A percentile compares a stretch with the other conserved stretches of the same genome.
phyloP scores from a whole-genome alignment of 139 green algal genomes.

The Limnomonas spitsbergensis region DNA sequence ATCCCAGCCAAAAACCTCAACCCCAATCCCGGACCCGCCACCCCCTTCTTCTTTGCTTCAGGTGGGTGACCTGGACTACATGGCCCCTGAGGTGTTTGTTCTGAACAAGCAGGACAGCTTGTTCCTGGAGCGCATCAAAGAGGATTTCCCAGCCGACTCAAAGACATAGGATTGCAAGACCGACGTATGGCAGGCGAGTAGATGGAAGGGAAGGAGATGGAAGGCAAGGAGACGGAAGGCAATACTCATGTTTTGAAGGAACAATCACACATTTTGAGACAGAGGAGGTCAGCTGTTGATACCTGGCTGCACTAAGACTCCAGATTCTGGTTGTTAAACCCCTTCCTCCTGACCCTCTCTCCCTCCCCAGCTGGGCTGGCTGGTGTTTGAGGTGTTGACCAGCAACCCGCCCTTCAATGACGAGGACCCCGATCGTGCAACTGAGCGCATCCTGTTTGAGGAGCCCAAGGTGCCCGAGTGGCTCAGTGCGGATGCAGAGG shows the following conservation, averaged over 20 bases:
- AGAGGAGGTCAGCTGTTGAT: not conserved
- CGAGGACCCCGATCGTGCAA: constrained; percentile 29
- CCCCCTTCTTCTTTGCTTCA: not conserved
- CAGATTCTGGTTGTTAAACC: no score
- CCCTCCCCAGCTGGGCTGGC: constrained; percentile 30
- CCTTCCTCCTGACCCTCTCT: not conserved
- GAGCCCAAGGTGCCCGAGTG: constrained; percentile 29
- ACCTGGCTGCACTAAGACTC: no score
- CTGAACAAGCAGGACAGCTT: constrained; percentile 16
- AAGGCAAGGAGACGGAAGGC: no score
- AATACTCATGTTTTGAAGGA: no score
- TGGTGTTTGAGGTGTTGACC: constrained; percentile 57
- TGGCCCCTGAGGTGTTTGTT: constrained; percentile 38
- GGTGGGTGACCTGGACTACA: constrained; percentile 35
- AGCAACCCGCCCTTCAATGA: constrained; percentile 48
- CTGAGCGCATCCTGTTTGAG: constrained; percentile 26
- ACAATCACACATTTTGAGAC: no score
- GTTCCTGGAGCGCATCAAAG: not conserved
- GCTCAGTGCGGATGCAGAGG: constrained; percentile 23
- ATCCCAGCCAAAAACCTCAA: no score
- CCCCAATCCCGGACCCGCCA: no score
- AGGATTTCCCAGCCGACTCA: not conserved
- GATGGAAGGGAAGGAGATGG: not conserved
- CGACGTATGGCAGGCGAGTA: constrained; percentile 35
- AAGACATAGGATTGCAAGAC: constrained; percentile 40